phyloP scores from a whole-genome alignment of 2,329 filamentous ascomycete species.

The Septoria petroselini region DNA sequence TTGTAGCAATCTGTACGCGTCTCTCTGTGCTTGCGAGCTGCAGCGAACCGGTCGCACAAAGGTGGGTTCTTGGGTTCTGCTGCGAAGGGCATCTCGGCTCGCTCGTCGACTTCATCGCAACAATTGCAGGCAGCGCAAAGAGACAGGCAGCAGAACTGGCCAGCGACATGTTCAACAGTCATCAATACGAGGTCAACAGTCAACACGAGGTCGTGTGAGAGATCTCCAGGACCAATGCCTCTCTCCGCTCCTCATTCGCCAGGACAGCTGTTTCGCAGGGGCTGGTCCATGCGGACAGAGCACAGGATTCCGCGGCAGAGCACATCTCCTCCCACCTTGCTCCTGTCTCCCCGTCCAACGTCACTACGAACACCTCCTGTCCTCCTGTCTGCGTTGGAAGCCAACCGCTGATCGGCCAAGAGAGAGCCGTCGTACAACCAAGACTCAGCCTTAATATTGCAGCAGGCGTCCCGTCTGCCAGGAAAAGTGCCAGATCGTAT shows the following conservation, averaged over 20 bases:
- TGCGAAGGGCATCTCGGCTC: constrained; percentile 2
- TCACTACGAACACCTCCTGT: constrained; percentile 7
- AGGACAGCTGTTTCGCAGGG: not conserved
- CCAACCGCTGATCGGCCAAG: constrained; percentile 4
- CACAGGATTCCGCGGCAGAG: constrained; percentile 1
- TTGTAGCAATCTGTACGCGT: constrained; percentile 3
- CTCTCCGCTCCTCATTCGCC: constrained; percentile 2
- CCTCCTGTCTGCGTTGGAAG: not conserved
- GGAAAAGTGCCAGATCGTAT: constrained; percentile 1
- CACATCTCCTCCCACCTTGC: not conserved
- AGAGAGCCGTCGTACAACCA: constrained; percentile 3
- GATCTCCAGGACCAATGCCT: not conserved
- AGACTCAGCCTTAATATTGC: constrained; percentile 7
- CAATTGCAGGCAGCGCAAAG: constrained; percentile 3
- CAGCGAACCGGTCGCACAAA: constrained; percentile 14
- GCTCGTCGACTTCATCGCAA: constrained; percentile 7
- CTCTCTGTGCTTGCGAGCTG: constrained; percentile 4
- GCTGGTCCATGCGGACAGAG: not conserved
- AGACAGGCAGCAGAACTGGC: not conserved
- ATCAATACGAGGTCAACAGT: too few relatives aligned
- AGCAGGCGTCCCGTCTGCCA: not conserved
- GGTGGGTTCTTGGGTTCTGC: constrained; percentile 12
- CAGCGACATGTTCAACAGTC: not conserved
- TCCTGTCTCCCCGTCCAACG: not conserved
- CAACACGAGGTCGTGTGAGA: not conserved